Evolutionary conservation across 805 yeast genomes (phyloP).

Genomic region (Ogataea chonburiensis): DNA sequence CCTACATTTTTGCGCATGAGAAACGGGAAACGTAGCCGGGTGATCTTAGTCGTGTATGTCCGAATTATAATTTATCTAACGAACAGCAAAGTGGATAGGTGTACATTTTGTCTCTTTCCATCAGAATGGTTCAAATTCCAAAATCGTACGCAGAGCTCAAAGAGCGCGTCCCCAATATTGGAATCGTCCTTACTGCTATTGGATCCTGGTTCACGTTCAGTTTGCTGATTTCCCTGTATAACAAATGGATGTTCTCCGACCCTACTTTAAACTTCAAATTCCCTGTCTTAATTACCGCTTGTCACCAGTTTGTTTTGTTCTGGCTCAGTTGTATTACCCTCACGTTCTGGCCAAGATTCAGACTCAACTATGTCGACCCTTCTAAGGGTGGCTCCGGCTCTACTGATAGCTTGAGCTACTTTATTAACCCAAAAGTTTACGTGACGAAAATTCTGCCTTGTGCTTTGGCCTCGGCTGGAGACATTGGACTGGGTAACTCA

Average conservation of each 20-base stretch:
- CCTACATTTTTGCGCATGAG: no score
- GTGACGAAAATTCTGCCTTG: slow-evolving; percentile 67
- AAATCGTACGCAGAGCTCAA: slow-evolving; percentile 24
- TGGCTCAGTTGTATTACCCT: slow-evolving; percentile 47
- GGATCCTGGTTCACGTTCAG: slow-evolving; percentile 63
- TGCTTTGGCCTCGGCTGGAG: slow-evolving; percentile 83
- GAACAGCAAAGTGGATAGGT: neutral
- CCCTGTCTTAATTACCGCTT: slow-evolving; percentile 76
- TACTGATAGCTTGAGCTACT: slow-evolving; percentile 17
- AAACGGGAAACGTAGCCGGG: no score
- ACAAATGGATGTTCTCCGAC: slow-evolving; percentile 91
- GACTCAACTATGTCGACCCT: slow-evolving; percentile 37
- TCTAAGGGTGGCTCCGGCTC: slow-evolving; percentile 8
- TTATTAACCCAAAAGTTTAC: slow-evolving; percentile 39
- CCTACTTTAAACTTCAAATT: slow-evolving; percentile 68
- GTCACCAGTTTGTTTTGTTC: slow-evolving; percentile 73
- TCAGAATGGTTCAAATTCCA: slow-evolving; percentile 21
- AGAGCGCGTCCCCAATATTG: slow-evolving; percentile 25
- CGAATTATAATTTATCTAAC: no score
- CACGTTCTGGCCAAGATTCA: slow-evolving; percentile 42
- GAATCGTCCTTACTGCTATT: slow-evolving; percentile 24
- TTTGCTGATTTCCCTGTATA: slow-evolving; percentile 66
- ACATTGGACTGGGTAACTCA: slow-evolving; percentile 84
- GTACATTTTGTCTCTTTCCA: neutral
- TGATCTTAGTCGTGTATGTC: slow-evolving; percentile 2